These are phyloP conservation scores for Hippophae tibetana DNA, from an alignment of 306 rosid species.

Conservation along the genomic window DNA sequence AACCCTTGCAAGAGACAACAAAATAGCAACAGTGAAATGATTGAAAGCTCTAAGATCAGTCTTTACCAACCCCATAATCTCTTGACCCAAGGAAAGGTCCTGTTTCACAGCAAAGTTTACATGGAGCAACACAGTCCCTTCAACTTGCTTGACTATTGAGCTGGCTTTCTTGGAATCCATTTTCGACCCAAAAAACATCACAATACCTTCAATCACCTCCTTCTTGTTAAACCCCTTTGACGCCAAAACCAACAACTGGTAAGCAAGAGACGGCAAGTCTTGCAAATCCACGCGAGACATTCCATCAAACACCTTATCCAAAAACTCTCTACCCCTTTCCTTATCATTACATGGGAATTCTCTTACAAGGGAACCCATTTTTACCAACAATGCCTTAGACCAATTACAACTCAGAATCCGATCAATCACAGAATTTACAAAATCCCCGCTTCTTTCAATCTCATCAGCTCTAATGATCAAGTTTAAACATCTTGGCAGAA, in stretches of 20 bases:
- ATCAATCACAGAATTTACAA: constrained; percentile 9
- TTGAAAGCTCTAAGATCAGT: constrained; percentile 28
- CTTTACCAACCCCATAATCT: constrained; percentile 29
- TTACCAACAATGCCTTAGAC: constrained; percentile 29
- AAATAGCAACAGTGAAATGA: constrained; percentile 31
- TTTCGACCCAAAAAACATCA: constrained; percentile 29
- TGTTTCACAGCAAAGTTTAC: constrained; percentile 35
- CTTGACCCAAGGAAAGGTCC: constrained; percentile 30
- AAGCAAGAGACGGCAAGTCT: constrained; percentile 36
- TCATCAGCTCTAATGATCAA: constrained; percentile 10
- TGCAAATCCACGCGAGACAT: constrained; percentile 27
- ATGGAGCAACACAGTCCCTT: constrained; percentile 36
- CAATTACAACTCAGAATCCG: constrained; percentile 19
- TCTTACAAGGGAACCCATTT: constrained; percentile 28
- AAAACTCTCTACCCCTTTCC: constrained; percentile 21
- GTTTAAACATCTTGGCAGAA: constrained; percentile 23
- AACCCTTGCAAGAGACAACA: constrained; percentile 26
- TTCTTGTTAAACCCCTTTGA: constrained; percentile 32
- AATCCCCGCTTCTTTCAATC: constrained; percentile 1
- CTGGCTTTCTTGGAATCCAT: constrained; percentile 15
- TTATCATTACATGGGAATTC: constrained; percentile 24
- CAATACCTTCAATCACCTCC: constrained; percentile 32
- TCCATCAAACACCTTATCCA: constrained; percentile 24
- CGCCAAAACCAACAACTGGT: constrained; percentile 30
- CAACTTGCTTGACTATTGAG: constrained; percentile 31